Conservation (phyloP, 441 rosid species). For the Mallotus repandus region DNA sequence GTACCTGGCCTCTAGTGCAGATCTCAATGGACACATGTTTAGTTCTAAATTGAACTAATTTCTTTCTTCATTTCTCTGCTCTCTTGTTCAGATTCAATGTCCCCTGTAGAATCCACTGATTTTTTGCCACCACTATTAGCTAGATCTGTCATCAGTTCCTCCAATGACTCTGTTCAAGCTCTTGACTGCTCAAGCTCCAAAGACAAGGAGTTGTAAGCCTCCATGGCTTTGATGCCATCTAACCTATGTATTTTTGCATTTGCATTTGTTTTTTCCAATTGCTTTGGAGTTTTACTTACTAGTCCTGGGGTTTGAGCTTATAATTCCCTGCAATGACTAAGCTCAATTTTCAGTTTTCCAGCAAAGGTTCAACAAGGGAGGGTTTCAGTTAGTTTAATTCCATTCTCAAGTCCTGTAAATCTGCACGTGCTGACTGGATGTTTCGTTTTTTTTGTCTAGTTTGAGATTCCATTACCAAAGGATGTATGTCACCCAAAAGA, state of each 20-base stretch:
- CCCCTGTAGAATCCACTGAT: constrained; percentile 11
- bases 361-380: constrained; percentile 63
- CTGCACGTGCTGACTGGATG: constrained; percentile 46
- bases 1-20: constrained; percentile 68
- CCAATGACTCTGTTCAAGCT: constrained; percentile 55
- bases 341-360: constrained; percentile 62
- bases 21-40: constrained; percentile 50
- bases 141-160: constrained; percentile 50
- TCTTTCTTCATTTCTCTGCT: constrained; percentile 42
- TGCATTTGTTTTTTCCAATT: constrained; percentile 61
- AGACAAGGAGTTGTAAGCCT: constrained; percentile 50
- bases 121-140: constrained; percentile 21
- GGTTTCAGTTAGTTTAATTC: constrained; percentile 70
- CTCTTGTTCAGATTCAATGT: constrained; percentile 10
- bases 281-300: constrained; percentile 52
- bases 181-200: constrained; percentile 68
- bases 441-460: constrained; percentile 43
- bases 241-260: constrained; percentile 58
- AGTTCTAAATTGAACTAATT: constrained; percentile 58
- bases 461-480: constrained; percentile 52
- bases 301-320: constrained; percentile 70
- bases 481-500: no score
- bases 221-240: constrained; percentile 58
- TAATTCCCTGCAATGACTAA: constrained; percentile 62
- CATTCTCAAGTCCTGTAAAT: constrained; percentile 58